Conservation (phyloP, 352 stramenopile species). For the Phytophthora ohioensis region DNA sequence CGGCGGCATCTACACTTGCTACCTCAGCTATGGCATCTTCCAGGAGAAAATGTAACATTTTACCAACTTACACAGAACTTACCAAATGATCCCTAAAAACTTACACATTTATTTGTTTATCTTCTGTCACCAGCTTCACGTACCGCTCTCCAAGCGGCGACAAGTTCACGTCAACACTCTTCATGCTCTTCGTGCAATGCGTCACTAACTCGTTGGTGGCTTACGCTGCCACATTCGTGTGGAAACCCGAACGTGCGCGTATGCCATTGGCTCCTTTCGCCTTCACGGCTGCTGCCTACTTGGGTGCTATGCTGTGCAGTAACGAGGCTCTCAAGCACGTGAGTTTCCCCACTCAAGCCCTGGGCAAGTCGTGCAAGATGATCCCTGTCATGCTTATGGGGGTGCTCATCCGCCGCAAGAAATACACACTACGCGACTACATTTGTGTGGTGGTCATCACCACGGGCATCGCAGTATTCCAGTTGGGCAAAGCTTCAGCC, state of each 20-base stretch:
- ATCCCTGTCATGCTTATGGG: constrained; percentile 97
- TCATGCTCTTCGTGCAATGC: constrained; percentile 94
- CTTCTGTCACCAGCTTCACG: constrained; percentile 68
- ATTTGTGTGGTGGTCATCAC: constrained; percentile 93
- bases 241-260: constrained; percentile 69
- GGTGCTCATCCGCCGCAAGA: constrained; percentile 92
- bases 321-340: constrained; percentile 95
- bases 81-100: background rate
- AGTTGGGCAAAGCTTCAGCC: constrained; percentile 82
- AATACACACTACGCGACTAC: constrained; percentile 91
- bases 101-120: constrained; percentile 4
- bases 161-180: constrained; percentile 93
- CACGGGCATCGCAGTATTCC: constrained; percentile 90
- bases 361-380: constrained; percentile 99
- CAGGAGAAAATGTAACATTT: constrained; percentile 92
- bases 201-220: constrained; percentile 90
- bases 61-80: background rate
- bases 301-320: constrained; percentile 92
- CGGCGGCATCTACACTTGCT: constrained; percentile 92
- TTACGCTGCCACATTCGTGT: constrained; percentile 86
- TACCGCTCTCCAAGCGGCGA: constrained; percentile 83
- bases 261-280: constrained; percentile 88
- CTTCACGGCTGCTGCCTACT: constrained; percentile 90
- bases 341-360: constrained; percentile 97
- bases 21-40: constrained; percentile 93